These are phyloP conservation scores for Trichoderma simmonsii DNA, from an alignment of 2,329 filamentous ascomycete species.

Conservation along the genomic window DNA sequence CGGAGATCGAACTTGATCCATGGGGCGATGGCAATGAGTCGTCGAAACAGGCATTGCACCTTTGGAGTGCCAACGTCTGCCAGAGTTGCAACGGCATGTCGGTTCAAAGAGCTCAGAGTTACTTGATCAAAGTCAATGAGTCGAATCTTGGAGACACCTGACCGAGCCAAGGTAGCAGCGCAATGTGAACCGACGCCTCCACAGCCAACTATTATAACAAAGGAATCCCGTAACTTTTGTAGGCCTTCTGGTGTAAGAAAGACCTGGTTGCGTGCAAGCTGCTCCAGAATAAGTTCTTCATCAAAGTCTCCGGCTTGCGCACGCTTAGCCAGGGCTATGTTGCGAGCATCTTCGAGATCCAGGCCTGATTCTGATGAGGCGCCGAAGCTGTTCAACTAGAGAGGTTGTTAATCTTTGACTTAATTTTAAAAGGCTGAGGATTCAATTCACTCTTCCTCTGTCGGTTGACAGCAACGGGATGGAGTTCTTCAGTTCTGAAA, in stretches of 20 bases:
- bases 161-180: conserved; percentile 78
- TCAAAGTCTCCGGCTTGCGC: conserved; percentile 64
- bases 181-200: conserved; percentile 95
- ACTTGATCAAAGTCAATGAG: conserved; percentile 98
- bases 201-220: conserved; percentile 86
- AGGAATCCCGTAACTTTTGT: conserved; percentile 72
- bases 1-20: conserved; percentile 88
- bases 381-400: conserved; percentile 60
- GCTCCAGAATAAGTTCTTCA: conserved; percentile 85
- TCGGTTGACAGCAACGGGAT: conserved; percentile 43
- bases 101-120: conserved; percentile 86
- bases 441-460: conserved; percentile 24
- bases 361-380: conserved; percentile 45
- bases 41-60: conserved; percentile 75
- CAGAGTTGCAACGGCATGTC: conserved; percentile 92
- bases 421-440: neutral
- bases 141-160: conserved; percentile 81
- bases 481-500: conserved; percentile 57
- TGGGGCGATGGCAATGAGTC: conserved; percentile 81
- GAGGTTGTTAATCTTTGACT: neutral
- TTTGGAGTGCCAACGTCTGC: conserved; percentile 92
- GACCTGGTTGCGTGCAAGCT: conserved; percentile 86
- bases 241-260: conserved; percentile 85
- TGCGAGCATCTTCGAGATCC: conserved; percentile 61
- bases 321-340: conserved; percentile 55